These are phyloP conservation scores for Zea luxurians DNA, from an alignment of 176 grass and related monocot genomes.

Conservation along the genomic window DNA sequence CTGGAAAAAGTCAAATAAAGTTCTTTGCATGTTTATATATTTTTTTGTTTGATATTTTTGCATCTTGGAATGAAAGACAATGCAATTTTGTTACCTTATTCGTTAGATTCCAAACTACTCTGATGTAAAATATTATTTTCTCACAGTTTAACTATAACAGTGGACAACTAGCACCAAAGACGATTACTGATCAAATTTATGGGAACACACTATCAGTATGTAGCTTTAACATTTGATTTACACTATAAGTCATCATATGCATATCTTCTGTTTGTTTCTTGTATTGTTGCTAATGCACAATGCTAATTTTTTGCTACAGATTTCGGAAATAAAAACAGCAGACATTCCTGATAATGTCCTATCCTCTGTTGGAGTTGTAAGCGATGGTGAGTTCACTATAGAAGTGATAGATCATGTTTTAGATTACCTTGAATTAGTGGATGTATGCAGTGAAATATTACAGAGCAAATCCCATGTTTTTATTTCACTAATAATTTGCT, in stretches of 20 bases:
- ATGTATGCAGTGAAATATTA: conserved; percentile 48
- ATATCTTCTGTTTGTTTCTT: conserved; percentile 12
- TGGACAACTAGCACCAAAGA: conserved; percentile 84
- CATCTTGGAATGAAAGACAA: neutral
- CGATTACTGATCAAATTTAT: conserved; percentile 78
- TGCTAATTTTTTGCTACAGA: conserved; percentile 51
- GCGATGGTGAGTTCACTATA: conserved; percentile 59
- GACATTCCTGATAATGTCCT: conserved; percentile 79
- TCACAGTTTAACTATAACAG: conserved; percentile 91
- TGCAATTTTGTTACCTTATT: neutral
- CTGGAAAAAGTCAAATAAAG: no score
- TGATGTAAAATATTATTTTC: conserved; percentile 12
- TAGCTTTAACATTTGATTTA: conserved; percentile 17
- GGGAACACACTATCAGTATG: conserved; percentile 80
- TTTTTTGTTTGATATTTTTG: neutral
- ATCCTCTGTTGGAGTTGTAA: conserved; percentile 53
- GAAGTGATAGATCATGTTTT: no score
- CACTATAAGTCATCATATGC: neutral
- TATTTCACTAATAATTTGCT: conserved; percentile 17
- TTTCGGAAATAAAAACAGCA: conserved; percentile 77
- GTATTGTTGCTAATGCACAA: neutral
- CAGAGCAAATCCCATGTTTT: neutral
- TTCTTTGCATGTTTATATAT: no score
- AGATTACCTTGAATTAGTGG: no score
- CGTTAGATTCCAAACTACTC: neutral